Base-by-base conservation (phyloP, 306 rosid species). In the Carpinus fangiana region DNA sequence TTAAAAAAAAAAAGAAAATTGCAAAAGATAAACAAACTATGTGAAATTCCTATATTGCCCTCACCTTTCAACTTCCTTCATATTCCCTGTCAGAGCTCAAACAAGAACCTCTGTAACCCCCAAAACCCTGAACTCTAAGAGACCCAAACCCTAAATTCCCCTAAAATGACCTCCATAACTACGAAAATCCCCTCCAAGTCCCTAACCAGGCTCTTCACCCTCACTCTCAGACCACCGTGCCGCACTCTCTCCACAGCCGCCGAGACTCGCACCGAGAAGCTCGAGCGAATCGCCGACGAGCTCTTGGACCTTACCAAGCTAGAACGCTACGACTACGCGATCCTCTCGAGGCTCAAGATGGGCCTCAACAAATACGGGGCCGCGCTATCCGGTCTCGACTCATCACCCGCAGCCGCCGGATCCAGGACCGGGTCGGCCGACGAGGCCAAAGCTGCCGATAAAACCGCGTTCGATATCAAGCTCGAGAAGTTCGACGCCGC, bases 161-260 rank as follows among this genome's bases (percentile, higher is more conserved):
- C 1, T 4, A 21, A 38, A 62, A 76, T 61, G 80, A 20, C 74
- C 60, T 73, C 75, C 45, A 34, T 82, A 55, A 60, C 46, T 50
- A 72, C 77, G 41, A 83, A 60, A 69, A 51, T 82, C 72, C 77
- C 82, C 16, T 46, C 70, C 70, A 88, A 72, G 71, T 53, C 76
- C 64, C 36, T 80, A 31, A 18, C 66, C 55, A 75, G 79, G 52
- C 76, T 70, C 70, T 52, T 78, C 75, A 45, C 79, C 16, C 28
- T 62, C 80, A 36, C 78, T 41, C 69, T 59, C 0, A 74, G 36
- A 26, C 61, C 75, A 26, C 73, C 47, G 26, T 45, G 75, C 72
- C 82, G 67, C 62, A 18, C 82, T 28, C 75, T 85, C 34, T 65
- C 70, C 74, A 50, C 83, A 48, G 69, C 82, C 53, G 50, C 72